Evolutionary conservation across 2,329 filamentous ascomycete species (phyloP).

Genomic region (Aspergillus sp.): DNA sequence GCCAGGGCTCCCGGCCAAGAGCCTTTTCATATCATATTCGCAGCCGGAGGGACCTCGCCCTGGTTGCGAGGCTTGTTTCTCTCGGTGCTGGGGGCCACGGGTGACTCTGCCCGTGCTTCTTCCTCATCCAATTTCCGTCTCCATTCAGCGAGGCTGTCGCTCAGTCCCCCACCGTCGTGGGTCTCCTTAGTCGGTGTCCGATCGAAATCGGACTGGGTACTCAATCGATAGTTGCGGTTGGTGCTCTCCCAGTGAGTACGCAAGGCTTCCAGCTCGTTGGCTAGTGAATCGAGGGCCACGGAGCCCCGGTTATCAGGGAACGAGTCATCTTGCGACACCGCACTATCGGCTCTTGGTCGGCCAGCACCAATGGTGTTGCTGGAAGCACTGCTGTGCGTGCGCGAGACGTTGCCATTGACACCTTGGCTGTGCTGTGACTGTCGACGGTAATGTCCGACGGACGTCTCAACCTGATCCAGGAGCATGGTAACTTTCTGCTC

Average conservation of each 20-base stretch:
- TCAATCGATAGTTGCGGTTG: conserved; percentile 89
- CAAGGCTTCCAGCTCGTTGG: conserved; percentile 85
- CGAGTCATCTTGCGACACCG: conserved; percentile 37
- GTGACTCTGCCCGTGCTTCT: conserved; percentile 31
- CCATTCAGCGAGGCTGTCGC: conserved; percentile 74
- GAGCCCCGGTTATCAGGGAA: conserved; percentile 55
- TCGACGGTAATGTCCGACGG: conserved; percentile 90
- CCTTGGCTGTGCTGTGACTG: conserved; percentile 50
- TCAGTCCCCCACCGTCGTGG: conserved; percentile 45
- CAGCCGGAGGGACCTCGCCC: conserved; percentile 14
- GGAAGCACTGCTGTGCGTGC: conserved; percentile 52
- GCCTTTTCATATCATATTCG: conserved; percentile 30
- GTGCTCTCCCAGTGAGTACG: conserved; percentile 92
- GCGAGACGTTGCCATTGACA: conserved; percentile 36
- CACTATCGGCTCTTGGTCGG: conserved; percentile 37
- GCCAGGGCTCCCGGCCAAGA: too few species aligned
- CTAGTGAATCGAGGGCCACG: conserved; percentile 80
- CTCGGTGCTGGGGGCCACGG: conserved; percentile 10
- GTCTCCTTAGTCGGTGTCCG: conserved; percentile 45
- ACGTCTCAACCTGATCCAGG: conserved; percentile 88
- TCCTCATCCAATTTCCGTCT: conserved; percentile 67
- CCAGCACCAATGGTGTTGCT: conserved; percentile 40
- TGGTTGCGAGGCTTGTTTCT: conserved; percentile 20
- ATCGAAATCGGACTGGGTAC: conserved; percentile 86
- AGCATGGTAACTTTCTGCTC: conserved; percentile 90